Base-by-base conservation (phyloP, 108 stramenopile species). In the Skeletonema grethae region DNA sequence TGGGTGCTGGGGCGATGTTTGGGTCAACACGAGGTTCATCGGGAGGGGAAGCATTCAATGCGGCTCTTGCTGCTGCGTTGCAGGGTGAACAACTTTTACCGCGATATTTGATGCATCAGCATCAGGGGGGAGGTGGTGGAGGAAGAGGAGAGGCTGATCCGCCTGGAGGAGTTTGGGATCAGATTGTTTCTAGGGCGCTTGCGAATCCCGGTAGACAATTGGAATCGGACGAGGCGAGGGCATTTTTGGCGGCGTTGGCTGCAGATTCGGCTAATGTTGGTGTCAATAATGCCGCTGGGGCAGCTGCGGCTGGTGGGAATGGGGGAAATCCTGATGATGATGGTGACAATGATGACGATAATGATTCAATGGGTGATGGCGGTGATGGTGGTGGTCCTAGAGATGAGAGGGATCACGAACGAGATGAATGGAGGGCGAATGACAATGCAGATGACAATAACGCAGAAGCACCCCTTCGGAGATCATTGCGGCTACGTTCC, bases 271-370 rank as follows among this genome's bases (percentile, higher is more conserved):
- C 8, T 12, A 28, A 29, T 31, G n/a, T 30, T 16, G 29, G 38
- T 5, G 11, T 30, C 10, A 24, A 24, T 29, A 25, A 56, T 32
- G 45, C 32, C 20, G 41, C 63, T 11, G 68, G 15, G 15, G 63
- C 63, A 6, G 75, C 24, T 12, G 63, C 13, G 61, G 72, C 16
- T 38, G 67, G 30, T 50, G 63, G 72, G 13, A 63, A 62, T 24
- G 65, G 70, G 41, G 53, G 73, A 13, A 73, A 75, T 63, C 65
- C 55, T 34, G 80, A 72, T 1, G 61, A 72, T 30, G 74, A 55
- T 11, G 72, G 59, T n/a, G 76, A 41, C 11, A 61, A 58, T 15
- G 45, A 38, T 22, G 76, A 34, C 28, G 41, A 53, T 25, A 43
- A 58, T 48, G 66, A 43, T 57, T 73, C 45, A 24, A 45, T 22